Conservation (phyloP, 768 basidiomycete species). For the Lactarius trivialis region DNA sequence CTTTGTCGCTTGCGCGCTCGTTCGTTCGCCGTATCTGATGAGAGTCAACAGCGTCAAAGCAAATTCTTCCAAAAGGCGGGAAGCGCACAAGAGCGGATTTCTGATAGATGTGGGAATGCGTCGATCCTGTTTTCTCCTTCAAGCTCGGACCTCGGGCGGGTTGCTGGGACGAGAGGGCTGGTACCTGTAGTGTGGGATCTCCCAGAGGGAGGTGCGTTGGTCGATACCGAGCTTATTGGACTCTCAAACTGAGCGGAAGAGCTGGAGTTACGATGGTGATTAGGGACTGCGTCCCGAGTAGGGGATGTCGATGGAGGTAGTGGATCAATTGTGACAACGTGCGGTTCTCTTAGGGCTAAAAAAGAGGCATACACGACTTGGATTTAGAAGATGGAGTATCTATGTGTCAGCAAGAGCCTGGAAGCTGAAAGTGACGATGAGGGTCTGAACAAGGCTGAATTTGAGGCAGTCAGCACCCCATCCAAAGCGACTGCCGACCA, state of each 20-base stretch:
- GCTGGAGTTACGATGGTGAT: constrained; percentile 15
- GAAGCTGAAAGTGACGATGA: neutral
- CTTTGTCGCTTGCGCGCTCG: constrained; percentile 66
- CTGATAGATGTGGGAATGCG: constrained; percentile 6
- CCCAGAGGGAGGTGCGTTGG: constrained; percentile 1
- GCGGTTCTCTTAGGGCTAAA: constrained; percentile 17
- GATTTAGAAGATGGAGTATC: constrained; percentile 18
- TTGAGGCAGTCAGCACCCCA: constrained; percentile 3
- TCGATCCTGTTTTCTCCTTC: constrained; percentile 22
- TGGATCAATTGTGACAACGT: constrained; percentile 26
- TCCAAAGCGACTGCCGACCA: constrained; percentile 1
- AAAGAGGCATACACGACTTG: constrained; percentile 22
- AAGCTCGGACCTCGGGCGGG: constrained; percentile 23
- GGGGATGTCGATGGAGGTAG: constrained; percentile 25
- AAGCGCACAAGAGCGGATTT: constrained; percentile 12
- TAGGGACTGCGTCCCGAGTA: constrained; percentile 24
- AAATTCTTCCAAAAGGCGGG: neutral
- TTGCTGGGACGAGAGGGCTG: constrained; percentile 22
- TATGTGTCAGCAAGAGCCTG: constrained; percentile 18
- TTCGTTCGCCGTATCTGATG: constrained; percentile 20
- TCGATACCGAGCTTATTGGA: constrained; percentile 12
- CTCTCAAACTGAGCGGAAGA: constrained; percentile 19
- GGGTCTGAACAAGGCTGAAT: constrained; percentile 13
- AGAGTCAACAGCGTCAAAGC: neutral
- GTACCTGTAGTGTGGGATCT: constrained; percentile 15